Evolutionary conservation across 2,329 filamentous ascomycete genomes (phyloP), one percentile per base, ranked within the genome.

Genomic region (Cladosporium cucumerinum): DNA sequence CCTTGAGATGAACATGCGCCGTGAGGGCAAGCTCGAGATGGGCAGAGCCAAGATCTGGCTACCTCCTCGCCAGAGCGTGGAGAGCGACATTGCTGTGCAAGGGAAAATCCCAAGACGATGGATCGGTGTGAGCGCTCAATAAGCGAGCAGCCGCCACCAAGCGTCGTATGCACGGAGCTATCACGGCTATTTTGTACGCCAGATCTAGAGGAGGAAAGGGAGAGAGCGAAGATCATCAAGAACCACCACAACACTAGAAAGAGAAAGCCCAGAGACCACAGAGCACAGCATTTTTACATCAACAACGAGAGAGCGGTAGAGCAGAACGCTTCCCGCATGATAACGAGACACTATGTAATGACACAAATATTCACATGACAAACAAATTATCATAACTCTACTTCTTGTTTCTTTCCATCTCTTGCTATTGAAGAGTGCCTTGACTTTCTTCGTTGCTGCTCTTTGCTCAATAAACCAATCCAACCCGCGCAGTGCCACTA

Each of bases 1-100:
- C 12, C 78, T 88, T 57, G 86, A 89, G 75, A 87, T 88, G 86
- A 88, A 88, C 73, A 89, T 89, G 86, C 82, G 86, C 43, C 82
- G 86, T 51, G 80, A 80, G 66, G 86, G 86, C 63, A 89, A 89
- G 76, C 77, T 89, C 52, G 85, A 86, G 66, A 79, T 82, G 18
- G 84, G 85, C 23, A 80, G 82, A 67, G 86, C 86, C 28, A 82
- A 81, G 64, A 81, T 88, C 66, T 88, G 85, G 84, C 75, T 88
- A 52, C 86, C 86, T 43, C 86, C 86, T 52, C 80, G 86, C 66
- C 78, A 80, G 68, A 72, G 69, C 26, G 63, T 59, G 14, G 61
- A 54, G 32, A 67, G 66, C 59, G 66, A 61, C 25, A 30, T 30
- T 60, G 67, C 73, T 28, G 70, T 49, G 30, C 58, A 57, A 52